phyloP scores from a whole-genome alignment of 257 asterid genomes.

The Knoxia roxburghii region DNA sequence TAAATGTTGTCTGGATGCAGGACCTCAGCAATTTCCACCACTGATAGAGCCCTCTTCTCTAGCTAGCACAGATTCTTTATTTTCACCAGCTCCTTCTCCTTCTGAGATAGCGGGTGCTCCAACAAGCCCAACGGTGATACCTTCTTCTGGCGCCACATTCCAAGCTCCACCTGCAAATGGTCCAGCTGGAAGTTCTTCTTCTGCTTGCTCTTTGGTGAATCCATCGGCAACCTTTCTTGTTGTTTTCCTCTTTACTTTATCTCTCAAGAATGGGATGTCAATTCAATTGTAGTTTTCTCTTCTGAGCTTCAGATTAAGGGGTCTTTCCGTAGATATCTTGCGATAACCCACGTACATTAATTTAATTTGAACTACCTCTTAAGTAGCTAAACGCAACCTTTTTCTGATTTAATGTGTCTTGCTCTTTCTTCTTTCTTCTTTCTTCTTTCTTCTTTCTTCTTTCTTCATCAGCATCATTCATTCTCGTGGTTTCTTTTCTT shows the following conservation, averaged over 20 bases:
- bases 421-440: no score
- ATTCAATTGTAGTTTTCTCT: conserved; percentile 16
- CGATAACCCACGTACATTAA: no score
- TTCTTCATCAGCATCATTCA: no score
- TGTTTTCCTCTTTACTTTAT: conserved; percentile 31
- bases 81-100: conserved; percentile 89
- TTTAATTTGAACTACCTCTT: no score
- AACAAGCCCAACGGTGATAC: conserved; percentile 44
- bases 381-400: no score
- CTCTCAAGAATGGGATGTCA: conserved; percentile 23
- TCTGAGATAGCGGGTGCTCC: conserved; percentile 65
- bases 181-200: conserved; percentile 57
- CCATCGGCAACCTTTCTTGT: conserved; percentile 31
- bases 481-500: no score
- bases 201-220: conserved; percentile 39
- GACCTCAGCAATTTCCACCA: conserved; percentile 69
- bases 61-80: conserved; percentile 39
- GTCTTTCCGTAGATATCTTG: no score
- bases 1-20: conserved; percentile 29
- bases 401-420: no score
- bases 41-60: conserved; percentile 68
- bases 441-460: no score
- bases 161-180: conserved; percentile 76
- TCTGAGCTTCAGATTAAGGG: conserved; percentile 3
- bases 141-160: conserved; percentile 43